Evolutionary conservation across 768 basidiomycete genomes (phyloP), one percentile per base, ranked within the genome.

Genomic region (Dentipellis sp.): DNA sequence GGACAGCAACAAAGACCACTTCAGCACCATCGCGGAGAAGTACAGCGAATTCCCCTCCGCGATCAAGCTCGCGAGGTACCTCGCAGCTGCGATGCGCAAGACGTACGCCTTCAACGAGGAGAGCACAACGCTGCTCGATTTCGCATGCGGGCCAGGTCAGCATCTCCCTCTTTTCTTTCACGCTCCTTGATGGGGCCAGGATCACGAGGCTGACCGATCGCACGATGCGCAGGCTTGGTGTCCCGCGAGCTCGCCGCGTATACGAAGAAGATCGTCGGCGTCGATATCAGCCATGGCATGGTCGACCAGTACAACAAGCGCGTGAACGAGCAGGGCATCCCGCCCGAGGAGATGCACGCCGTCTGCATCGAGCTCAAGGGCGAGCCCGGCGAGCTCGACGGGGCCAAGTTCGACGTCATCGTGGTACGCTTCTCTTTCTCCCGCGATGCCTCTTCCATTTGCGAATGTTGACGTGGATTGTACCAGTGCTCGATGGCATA

Each of bases 261-360:
- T 60, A 76, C 78, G 52, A 85, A 83, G 66, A 72, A 72, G 34
- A 76, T 90, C 57, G 67, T 88, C 19, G 89, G 87, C 9, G 80
- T 86, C 11, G 89, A 91, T 63, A 84, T 89, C 66, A 88, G 82
- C 69, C 81, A 83, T 61, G 77, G 68, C 1, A 78, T 82, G 73
- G 83, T 91, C 10, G 82, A 88, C 57, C 67, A 73, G 22, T 91
- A 79, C 72, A 88, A 87, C 67, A 62, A 67, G 54, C 71, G 74
- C 22, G 80, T 81, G 11, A 56, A 55, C 11, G 78, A 84, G 54
- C 82, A 88, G 57, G 86, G 86, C 8, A 78, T 88, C 45, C 61
- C 75, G 2, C 68, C 72, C 1, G 82, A 85, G 52, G 83, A 86
- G 63, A 85, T 89, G 83, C 73, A 72, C 9, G 84, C 84, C 3